Conservation (phyloP, 202 grass and related monocot species). For the Digitaria exilis region DNA sequence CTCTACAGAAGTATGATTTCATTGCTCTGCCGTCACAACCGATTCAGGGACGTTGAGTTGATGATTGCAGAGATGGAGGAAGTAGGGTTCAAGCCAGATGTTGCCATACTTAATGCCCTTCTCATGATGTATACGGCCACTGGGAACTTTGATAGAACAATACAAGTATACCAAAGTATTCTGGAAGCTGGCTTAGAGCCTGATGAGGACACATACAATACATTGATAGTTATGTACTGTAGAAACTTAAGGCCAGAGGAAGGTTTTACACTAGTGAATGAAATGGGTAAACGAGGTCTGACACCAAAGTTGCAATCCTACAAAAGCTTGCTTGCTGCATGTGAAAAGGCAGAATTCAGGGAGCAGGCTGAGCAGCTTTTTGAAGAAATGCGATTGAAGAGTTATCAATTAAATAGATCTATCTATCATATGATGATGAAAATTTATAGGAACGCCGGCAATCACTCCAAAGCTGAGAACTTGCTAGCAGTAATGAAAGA, state of each 20-base stretch:
- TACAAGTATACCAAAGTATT: constrained; percentile 74
- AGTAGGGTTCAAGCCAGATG: constrained; percentile 75
- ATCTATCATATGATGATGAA: constrained; percentile 96
- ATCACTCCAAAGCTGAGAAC: constrained; percentile 78
- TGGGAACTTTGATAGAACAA: constrained; percentile 74
- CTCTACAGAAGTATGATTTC: constrained; percentile 79
- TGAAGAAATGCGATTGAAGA: constrained; percentile 64
- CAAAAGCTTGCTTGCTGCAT: constrained; percentile 90
- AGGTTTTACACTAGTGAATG: constrained; percentile 78
- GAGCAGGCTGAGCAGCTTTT: constrained; percentile 91
- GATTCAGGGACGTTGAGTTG: constrained; percentile 76
- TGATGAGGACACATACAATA: constrained; percentile 91
- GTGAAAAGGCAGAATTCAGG: constrained; percentile 73
- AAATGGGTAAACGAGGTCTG: constrained; percentile 76
- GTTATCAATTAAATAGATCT: constrained; percentile 72
- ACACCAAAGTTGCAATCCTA: constrained; percentile 82
- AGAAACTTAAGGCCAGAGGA: constrained; percentile 82
- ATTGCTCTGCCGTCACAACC: constrained; percentile 72
- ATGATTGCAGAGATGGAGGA: constrained; percentile 82
- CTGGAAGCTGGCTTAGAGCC: constrained; percentile 66
- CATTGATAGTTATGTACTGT: constrained; percentile 89
- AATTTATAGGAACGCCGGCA: constrained; percentile 79
- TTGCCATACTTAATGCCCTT: constrained; percentile 69
- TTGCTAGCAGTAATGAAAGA: constrained; percentile 80
- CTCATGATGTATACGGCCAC: constrained; percentile 83